Percentiles rank a stretch among this genome's conserved stretches.
Conservation (phyloP, 2,329 filamentous ascomycete genomes). For the Scedosporium apiospermum region DNA sequence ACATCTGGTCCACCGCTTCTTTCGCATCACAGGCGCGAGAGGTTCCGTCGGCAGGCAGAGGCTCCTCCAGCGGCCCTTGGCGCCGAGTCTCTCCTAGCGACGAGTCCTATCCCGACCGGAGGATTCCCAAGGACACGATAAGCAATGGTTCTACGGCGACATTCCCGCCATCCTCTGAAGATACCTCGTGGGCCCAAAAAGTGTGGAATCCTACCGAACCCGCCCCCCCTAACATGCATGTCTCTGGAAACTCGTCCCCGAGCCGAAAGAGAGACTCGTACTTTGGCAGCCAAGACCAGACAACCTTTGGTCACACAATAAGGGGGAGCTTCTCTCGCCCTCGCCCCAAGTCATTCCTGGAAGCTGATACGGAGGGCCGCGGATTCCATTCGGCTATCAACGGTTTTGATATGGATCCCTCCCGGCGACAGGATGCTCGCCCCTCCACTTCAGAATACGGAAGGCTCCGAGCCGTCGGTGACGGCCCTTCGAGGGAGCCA, state of each 20-base stretch:
- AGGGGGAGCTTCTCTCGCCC: neutral
- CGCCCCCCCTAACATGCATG: neutral
- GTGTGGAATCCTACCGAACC: constrained; percentile 1
- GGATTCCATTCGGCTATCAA: neutral
- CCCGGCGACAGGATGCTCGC: constrained; percentile 1
- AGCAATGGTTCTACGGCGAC: neutral
- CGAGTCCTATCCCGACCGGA: neutral
- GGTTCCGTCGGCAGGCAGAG: neutral
- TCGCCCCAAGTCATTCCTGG: neutral
- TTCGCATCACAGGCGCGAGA: neutral
- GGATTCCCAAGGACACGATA: neutral
- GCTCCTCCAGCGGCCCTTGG: neutral
- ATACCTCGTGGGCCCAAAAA: neutral
- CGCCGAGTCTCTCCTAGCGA: neutral
- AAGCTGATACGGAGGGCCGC: neutral
- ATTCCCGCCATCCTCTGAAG: neutral
- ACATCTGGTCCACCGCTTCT: neutral
- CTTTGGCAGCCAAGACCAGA: neutral
- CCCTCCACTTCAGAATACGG: neutral
- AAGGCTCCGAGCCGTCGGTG: neutral
- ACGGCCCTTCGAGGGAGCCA: constrained; percentile 36
- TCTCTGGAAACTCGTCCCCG: neutral
- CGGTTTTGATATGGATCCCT: neutral
- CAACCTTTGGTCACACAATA: neutral
- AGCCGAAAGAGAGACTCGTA: constrained; percentile 1